These are phyloP conservation scores for Linnemannia elongata DNA, from an alignment of 192 early-diverging fungal species.

Conservation along the genomic window DNA sequence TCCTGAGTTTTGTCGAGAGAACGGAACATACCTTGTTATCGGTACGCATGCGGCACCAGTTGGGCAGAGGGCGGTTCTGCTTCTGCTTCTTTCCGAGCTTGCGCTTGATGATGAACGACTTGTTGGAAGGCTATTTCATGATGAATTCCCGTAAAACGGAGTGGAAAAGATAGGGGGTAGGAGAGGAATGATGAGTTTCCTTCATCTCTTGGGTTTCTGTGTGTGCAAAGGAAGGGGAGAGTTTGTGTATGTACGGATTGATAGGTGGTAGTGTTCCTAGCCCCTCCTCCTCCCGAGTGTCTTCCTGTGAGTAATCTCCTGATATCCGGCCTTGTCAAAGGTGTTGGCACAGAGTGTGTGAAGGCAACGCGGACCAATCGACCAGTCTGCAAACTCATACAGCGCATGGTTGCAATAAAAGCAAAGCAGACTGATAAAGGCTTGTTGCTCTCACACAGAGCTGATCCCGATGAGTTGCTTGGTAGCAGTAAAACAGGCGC, in stretches of 20 bases:
- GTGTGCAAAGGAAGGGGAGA: not conserved
- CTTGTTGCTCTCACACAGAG: not conserved
- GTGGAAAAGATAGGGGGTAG: not conserved
- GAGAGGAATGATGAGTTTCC: not conserved
- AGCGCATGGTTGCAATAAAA: not conserved
- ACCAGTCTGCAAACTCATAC: too few species aligned
- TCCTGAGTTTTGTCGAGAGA: too few species aligned
- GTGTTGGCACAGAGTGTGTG: not conserved
- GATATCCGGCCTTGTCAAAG: not conserved
- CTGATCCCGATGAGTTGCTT: not conserved
- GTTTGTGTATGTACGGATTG: not conserved
- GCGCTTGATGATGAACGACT: constrained; percentile 98
- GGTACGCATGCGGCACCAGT: constrained; percentile 97
- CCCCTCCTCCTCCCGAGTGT: not conserved
- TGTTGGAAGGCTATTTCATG: constrained; percentile 89
- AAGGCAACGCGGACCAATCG: not conserved
- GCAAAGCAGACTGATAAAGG: not conserved
- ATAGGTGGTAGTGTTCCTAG: not conserved
- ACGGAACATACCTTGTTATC: constrained; percentile 86
- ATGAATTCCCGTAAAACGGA: not conserved
- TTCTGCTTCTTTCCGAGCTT: constrained; percentile 98
- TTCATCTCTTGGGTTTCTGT: not conserved
- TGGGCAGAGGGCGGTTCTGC: constrained; percentile 98
- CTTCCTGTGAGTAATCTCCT: not conserved
- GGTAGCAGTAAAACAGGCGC: not conserved